These are phyloP conservation scores for Limnanthes douglasii DNA, from an alignment of 345 rosid genomes.

Conservation along the genomic window DNA sequence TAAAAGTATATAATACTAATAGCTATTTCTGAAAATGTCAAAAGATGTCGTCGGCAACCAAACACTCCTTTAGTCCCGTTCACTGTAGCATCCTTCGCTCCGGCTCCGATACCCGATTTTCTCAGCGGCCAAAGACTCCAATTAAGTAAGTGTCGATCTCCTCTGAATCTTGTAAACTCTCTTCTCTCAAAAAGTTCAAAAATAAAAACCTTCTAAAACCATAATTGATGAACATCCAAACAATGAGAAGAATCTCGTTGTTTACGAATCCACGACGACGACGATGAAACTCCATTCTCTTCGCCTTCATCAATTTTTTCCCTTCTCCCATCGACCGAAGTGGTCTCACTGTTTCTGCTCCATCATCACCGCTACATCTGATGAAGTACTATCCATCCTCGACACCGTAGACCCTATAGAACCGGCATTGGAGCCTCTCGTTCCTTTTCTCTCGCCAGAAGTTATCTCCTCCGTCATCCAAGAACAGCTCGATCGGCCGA, in stretches of 20 bases:
- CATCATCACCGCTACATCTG: constrained; percentile 9
- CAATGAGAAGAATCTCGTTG: constrained; percentile 9
- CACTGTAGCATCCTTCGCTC: no score
- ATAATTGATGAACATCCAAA: constrained; percentile 1
- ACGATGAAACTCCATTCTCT: constrained; percentile 15
- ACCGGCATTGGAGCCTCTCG: constrained; percentile 43
- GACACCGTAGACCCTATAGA: constrained; percentile 34
- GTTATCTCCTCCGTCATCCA: constrained; percentile 20
- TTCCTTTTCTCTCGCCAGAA: constrained; percentile 31
- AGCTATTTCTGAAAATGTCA: no score
- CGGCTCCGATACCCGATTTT: no score
- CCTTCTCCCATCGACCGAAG: constrained; percentile 10
- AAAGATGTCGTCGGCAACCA: no score
- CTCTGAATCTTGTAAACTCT: neutral
- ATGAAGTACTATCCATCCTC: constrained; percentile 38
- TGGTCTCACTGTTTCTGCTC: constrained; percentile 13
- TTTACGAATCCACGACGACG: neutral
- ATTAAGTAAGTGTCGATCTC: no score
- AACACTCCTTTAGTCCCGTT: no score
- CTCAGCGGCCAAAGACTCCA: no score
- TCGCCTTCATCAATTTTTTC: constrained; percentile 13
- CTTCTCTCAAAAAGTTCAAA: neutral
- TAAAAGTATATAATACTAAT: no score
- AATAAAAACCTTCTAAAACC: neutral
- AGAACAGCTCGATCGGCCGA: constrained; percentile 17